These are phyloP conservation scores for Rhizopogon roseolus DNA, from an alignment of 768 basidiomycete genomes.

Conservation along the genomic window DNA sequence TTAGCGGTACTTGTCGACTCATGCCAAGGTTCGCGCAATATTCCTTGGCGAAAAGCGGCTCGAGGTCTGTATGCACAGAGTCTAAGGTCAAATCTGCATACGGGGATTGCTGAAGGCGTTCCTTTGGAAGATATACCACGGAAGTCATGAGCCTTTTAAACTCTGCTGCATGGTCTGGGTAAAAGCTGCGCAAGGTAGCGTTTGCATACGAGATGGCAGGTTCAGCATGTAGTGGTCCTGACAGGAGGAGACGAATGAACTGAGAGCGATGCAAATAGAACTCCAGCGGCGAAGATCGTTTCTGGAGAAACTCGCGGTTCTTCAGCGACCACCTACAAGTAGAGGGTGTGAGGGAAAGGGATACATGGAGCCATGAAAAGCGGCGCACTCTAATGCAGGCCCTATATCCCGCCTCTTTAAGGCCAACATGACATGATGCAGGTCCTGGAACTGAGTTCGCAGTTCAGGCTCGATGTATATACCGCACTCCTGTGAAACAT, in stretches of 20 bases:
- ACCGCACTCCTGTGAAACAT: conserved; percentile 53
- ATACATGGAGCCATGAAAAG: background rate
- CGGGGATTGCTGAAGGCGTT: conserved; percentile 61
- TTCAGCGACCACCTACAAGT: conserved; percentile 69
- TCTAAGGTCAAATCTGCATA: conserved; percentile 74
- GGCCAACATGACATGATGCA: conserved; percentile 68
- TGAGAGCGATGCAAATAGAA: conserved; percentile 90
- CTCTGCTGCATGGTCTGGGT: conserved; percentile 53
- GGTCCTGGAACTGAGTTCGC: conserved; percentile 55
- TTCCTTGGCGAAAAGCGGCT: conserved; percentile 81
- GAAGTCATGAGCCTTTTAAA: conserved; percentile 69
- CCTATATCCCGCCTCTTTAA: conserved; percentile 61
- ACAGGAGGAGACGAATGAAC: conserved; percentile 75
- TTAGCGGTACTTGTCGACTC: conserved; percentile 84
- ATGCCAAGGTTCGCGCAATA: conserved; percentile 85
- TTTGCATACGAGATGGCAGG: conserved; percentile 76
- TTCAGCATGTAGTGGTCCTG: conserved; percentile 50
- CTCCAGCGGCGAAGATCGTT: conserved; percentile 76
- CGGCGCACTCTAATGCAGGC: conserved; percentile 72
- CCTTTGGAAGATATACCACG: conserved; percentile 64
- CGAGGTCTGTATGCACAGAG: conserved; percentile 70
- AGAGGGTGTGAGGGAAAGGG: background rate
- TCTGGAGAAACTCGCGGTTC: conserved; percentile 61
- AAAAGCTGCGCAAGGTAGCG: conserved; percentile 58
- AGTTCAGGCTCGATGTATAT: conserved; percentile 49